These are phyloP conservation scores for Angophora floribunda DNA, from an alignment of 345 rosid species.

Conservation along the genomic window DNA sequence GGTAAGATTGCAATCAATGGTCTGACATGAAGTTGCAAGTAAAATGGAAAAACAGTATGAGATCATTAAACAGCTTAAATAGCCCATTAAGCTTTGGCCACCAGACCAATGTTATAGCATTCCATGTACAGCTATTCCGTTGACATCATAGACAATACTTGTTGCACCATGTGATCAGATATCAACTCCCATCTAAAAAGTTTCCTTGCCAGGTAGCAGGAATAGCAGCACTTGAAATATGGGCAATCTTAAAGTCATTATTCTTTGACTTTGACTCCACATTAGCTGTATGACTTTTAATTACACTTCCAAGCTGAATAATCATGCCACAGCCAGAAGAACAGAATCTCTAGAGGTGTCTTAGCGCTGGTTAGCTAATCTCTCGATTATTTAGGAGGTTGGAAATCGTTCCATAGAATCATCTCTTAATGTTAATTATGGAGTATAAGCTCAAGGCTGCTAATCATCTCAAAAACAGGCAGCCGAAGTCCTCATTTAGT, in stretches of 20 bases:
- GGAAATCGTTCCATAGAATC: neutral
- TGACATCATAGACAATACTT: neutral
- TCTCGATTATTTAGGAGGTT: neutral
- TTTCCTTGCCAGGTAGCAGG: neutral
- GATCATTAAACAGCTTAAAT: neutral
- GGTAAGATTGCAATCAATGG: neutral
- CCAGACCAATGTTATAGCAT: neutral
- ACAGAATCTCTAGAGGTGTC: neutral
- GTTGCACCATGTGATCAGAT: neutral
- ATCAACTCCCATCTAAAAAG: neutral
- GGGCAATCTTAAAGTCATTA: neutral
- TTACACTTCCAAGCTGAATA: neutral
- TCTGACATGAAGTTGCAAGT: neutral
- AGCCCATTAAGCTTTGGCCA: neutral
- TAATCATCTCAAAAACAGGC: neutral
- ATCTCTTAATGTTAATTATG: neutral
- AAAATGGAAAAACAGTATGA: neutral
- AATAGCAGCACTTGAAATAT: neutral
- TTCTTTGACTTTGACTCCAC: neutral
- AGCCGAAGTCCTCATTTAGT: neutral
- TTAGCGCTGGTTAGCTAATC: neutral
- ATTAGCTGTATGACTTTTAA: neutral
- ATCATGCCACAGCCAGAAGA: neutral
- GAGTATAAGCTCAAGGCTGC: neutral
- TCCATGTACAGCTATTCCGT: neutral